phyloP scores from a whole-genome alignment of 176 grass and related monocot genomes.

The Chloris gayana region DNA sequence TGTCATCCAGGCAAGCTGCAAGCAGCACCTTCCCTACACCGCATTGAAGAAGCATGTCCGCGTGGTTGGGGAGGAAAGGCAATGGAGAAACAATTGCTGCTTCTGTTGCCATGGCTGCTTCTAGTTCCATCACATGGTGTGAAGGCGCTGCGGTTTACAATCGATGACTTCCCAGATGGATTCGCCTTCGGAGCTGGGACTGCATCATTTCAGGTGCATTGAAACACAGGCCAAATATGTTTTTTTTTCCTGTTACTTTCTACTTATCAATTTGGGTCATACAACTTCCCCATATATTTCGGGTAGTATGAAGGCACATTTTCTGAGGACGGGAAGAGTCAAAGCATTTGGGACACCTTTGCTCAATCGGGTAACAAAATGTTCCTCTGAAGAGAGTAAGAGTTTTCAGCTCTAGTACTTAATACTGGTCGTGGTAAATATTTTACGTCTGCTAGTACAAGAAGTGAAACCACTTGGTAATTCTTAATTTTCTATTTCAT shows the following conservation, averaged over 20 bases:
- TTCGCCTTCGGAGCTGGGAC: conserved; percentile 62
- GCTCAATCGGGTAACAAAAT: conserved; percentile 38
- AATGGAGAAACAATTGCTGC: not conserved
- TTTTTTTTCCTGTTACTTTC: not conserved
- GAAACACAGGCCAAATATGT: not conserved
- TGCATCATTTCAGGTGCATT: conserved; percentile 54
- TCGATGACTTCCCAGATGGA: conserved; percentile 44
- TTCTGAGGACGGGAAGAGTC: conserved; percentile 58
- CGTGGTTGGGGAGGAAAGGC: not conserved
- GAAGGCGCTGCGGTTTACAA: conserved; percentile 13
- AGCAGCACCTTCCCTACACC: not conserved
- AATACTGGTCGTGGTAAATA: not conserved
- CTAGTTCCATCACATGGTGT: not conserved
- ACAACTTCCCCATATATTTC: not conserved
- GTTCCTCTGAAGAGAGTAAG: not conserved
- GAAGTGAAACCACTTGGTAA: not conserved
- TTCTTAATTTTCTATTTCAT: not conserved
- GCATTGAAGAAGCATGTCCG: not conserved
- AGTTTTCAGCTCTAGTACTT: not conserved
- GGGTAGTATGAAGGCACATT: conserved; percentile 57
- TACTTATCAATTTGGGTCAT: not conserved
- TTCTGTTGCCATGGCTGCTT: conserved; percentile 9
- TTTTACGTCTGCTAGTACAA: not conserved
- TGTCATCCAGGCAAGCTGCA: not conserved
- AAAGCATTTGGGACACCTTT: conserved; percentile 55